Base-by-base conservation (phyloP, 202 grass and related monocot species). In the Panicum hallii region DNA sequence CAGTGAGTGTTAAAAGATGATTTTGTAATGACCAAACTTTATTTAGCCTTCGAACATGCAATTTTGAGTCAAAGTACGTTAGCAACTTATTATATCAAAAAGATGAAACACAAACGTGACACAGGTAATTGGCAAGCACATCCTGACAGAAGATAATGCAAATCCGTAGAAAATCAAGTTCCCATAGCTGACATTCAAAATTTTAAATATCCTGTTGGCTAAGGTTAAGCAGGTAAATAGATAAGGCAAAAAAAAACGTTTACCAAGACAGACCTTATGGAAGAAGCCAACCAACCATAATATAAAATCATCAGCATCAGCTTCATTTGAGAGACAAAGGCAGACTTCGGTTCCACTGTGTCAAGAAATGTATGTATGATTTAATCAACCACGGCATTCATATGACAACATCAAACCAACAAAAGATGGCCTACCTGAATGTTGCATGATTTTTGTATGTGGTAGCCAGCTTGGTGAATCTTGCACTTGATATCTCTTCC, bases 261-360 rank as follows among this genome's bases (percentile, higher is more conserved):
- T 36, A 26, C 61, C 15, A 86, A 57, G 17, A 63, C 73, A 72
- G 17, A 94, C 93, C 93, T 95, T 95, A 69, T 26, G 80, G 23
- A 88, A 36, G 69, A 90, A 88, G 41, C 9, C 50, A 86, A 84
- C 77, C 83, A 92, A 63, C 88, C 90, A 92, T 72, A 72, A 76
- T 67, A 92, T 71, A 34, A 92, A 88, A n/a, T 82, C 76, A 73
- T 82, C 79, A 84, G 74, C 50, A 36, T 90, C 76, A 41, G 78
- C 70, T 78, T 92, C 93, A 85, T 82, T 89, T 74, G 88, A 68
- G 26, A 89, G 88, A 44, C 79, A 88, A 82, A 94, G 55, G 47
- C 85, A 90, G 63, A 88, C 88, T 92, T 94, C 93, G 5, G 90
- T 94, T 83, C 93, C 93, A 88, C 93, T 94, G 74, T 66, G 23